These are phyloP conservation scores for Calonectria fujianensis DNA, from an alignment of 2,329 filamentous ascomycete genomes.

Conservation along the genomic window DNA sequence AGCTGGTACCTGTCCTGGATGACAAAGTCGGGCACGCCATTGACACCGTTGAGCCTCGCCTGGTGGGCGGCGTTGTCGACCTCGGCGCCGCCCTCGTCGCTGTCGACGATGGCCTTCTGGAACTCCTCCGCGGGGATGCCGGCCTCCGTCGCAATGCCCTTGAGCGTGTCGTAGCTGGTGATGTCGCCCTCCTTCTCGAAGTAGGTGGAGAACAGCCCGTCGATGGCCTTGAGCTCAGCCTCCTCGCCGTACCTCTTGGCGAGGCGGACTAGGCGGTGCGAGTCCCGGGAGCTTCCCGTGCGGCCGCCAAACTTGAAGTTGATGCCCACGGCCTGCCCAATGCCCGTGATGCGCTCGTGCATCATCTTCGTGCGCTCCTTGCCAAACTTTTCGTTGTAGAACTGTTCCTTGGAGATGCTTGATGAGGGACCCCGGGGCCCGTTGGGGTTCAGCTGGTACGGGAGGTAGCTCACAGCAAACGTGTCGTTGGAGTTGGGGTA, in stretches of 20 bases:
- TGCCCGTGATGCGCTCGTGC: constrained; percentile 54
- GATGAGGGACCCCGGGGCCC: constrained; percentile 55
- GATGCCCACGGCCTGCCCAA: constrained; percentile 63
- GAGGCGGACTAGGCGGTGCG: constrained; percentile 77
- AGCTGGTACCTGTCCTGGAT: constrained; percentile 81
- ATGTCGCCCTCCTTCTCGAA: constrained; percentile 67
- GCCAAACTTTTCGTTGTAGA: constrained; percentile 74
- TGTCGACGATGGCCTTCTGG: constrained; percentile 61
- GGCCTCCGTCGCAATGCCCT: constrained; percentile 56
- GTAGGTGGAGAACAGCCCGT: constrained; percentile 64
- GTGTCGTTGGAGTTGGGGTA: constrained; percentile 74
- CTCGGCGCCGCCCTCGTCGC: constrained; percentile 68
- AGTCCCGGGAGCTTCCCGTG: constrained; percentile 86
- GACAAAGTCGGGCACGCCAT: constrained; percentile 83
- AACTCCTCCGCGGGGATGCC: constrained; percentile 69
- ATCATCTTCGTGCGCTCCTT: constrained; percentile 70
- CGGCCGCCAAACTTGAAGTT: constrained; percentile 76
- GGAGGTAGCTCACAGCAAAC: constrained; percentile 68
- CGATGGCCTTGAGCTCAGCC: constrained; percentile 74
- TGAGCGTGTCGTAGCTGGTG: constrained; percentile 63
- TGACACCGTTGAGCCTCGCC: constrained; percentile 64
- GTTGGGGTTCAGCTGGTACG: constrained; percentile 66
- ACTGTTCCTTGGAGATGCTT: constrained; percentile 61
- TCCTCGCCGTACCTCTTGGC: constrained; percentile 69
- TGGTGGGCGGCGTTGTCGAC: constrained; percentile 57